These are phyloP conservation scores for Ophiocordyceps sinensis DNA, from an alignment of 2,329 filamentous ascomycete species.

Conservation along the genomic window DNA sequence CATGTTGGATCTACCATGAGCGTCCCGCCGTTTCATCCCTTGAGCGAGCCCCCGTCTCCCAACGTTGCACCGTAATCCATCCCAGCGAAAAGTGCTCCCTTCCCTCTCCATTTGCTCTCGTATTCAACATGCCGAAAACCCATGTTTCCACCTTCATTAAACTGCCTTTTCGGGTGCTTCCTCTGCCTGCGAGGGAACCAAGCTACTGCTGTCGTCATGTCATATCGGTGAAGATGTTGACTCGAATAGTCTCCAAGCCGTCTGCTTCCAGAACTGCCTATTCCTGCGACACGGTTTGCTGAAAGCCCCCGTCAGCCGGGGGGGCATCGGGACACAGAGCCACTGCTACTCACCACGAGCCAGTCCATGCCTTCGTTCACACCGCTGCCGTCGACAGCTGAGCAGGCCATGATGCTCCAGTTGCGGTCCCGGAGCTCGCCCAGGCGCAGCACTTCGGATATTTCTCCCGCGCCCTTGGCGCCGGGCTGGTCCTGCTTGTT, in stretches of 20 bases:
- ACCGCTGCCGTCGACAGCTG: conserved; percentile 86
- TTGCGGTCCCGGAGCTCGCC: conserved; percentile 90
- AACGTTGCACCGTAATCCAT: no score
- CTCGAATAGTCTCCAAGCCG: conserved; percentile 6
- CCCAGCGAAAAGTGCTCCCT: no score
- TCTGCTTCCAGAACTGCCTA: conserved; percentile 7
- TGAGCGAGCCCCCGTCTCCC: no score
- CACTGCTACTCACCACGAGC: conserved; percentile 58
- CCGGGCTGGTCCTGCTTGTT: conserved; percentile 99
- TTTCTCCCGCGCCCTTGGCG: conserved; percentile 90
- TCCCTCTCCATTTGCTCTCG: no score
- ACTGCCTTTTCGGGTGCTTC: no score
- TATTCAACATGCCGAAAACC: no score
- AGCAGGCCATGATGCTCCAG: conserved; percentile 98
- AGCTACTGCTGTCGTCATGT: conserved; percentile 16
- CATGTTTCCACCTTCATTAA: no score
- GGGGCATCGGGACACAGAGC: background rate
- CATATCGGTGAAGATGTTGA: conserved; percentile 15
- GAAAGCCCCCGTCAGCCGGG: background rate
- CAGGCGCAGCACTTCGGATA: conserved; percentile 80
- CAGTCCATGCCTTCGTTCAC: conserved; percentile 98
- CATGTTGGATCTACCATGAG: background rate
- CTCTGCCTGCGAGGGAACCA: background rate
- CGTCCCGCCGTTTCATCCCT: background rate
- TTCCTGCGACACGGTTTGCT: conserved; percentile 23